Conservation (phyloP, 768 basidiomycete genomes). For the Hirschioporus abietinus region DNA sequence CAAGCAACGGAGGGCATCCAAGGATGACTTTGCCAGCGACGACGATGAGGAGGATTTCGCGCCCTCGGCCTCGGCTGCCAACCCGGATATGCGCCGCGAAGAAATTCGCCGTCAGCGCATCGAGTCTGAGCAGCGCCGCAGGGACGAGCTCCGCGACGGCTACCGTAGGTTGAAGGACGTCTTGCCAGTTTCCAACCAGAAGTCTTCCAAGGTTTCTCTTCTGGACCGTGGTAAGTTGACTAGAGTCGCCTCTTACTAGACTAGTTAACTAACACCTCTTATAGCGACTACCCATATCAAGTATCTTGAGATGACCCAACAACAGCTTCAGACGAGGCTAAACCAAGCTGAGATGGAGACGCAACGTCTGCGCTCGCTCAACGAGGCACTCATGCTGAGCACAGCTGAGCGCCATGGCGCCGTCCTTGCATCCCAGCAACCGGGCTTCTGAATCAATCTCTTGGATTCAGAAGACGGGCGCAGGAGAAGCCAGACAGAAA, state of each 20-base stretch:
- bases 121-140: conserved; percentile 87
- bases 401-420: conserved; percentile 66
- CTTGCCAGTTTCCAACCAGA: conserved; percentile 86
- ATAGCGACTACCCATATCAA: conserved; percentile 80
- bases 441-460: conserved; percentile 41
- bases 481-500: not conserved
- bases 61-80: conserved; percentile 39
- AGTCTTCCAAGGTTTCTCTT: conserved; percentile 87
- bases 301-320: conserved; percentile 77
- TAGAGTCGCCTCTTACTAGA: conserved; percentile 6
- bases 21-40: conserved; percentile 61
- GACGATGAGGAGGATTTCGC: conserved; percentile 70
- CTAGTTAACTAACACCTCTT: conserved; percentile 14
- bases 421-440: conserved; percentile 44
- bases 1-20: conserved; percentile 35
- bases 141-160: conserved; percentile 90
- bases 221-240: conserved; percentile 68
- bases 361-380: conserved; percentile 66
- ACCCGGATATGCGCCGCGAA: conserved; percentile 62
- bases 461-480: conserved; percentile 22
- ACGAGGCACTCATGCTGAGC: conserved; percentile 86
- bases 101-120: conserved; percentile 89
- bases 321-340: conserved; percentile 68
- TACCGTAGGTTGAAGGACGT: conserved; percentile 88
- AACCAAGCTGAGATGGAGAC: conserved; percentile 78